A percentile compares a stretch with the other conserved stretches of the same genome.
phyloP scores from a whole-genome alignment of 352 stramenopile genomes.

The Phytopythium vexans region DNA sequence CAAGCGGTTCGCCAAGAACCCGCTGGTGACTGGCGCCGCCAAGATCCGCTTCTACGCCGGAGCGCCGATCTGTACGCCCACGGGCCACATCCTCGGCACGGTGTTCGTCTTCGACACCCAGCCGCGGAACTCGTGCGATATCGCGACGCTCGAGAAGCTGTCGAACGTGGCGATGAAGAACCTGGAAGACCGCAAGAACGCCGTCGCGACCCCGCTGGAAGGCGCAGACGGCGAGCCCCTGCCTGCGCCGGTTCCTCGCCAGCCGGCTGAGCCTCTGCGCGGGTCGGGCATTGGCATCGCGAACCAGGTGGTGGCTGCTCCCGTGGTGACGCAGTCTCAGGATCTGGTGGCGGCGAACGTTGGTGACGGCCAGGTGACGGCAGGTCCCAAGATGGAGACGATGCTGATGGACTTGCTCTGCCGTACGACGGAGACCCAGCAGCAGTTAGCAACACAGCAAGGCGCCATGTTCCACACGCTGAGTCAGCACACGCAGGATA shows the following conservation, averaged over 20 bases:
- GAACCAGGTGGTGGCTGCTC: conserved; percentile 72
- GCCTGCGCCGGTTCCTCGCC: conserved; percentile 20
- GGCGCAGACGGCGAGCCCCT: conserved; percentile 38
- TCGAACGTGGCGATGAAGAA: conserved; percentile 90
- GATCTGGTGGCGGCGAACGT: conserved; percentile 79
- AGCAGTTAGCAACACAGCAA: conserved; percentile 89
- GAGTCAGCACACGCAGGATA: conserved; percentile 87
- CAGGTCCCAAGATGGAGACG: conserved; percentile 87
- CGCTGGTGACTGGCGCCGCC: conserved; percentile 73
- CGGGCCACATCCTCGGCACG: conserved; percentile 78
- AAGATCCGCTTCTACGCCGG: conserved; percentile 88
- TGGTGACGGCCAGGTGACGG: conserved; percentile 80
- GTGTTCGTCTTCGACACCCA: conserved; percentile 89
- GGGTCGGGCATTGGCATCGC: conserved; percentile 73
- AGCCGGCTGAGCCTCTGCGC: conserved; percentile 32
- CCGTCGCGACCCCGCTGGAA: conserved; percentile 60
- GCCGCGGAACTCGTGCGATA: conserved; percentile 80
- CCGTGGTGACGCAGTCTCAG: conserved; percentile 50
- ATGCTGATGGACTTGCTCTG: conserved; percentile 89
- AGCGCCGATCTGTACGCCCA: conserved; percentile 76
- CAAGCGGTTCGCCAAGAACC: conserved; percentile 86
- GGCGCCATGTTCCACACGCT: conserved; percentile 90
- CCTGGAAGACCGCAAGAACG: conserved; percentile 88
- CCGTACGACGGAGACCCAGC: conserved; percentile 85
- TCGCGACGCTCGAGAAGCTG: conserved; percentile 84